phyloP scores from a whole-genome alignment of 768 basidiomycete species.

The Leccinum sublutescens region DNA sequence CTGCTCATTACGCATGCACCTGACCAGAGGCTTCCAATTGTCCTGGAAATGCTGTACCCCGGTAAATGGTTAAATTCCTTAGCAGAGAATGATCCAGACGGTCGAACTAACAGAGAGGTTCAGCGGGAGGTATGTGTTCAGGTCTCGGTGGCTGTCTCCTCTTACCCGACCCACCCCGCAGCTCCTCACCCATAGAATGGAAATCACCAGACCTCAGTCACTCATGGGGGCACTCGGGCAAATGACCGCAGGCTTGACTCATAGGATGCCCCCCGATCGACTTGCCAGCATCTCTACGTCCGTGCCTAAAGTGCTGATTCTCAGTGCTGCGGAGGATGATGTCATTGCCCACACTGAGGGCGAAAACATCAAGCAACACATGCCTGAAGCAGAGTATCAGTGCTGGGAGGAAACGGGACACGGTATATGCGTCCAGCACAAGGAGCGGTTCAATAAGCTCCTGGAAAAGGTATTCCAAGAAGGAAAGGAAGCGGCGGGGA shows the following conservation, averaged over 20 bases:
- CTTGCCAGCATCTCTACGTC: slow-evolving; percentile 47
- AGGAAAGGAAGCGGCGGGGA: slow-evolving; percentile 32
- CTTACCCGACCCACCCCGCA: slow-evolving; percentile 24
- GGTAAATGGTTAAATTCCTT: slow-evolving; percentile 55
- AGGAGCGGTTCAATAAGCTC: slow-evolving; percentile 50
- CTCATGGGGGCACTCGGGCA: slow-evolving; percentile 68
- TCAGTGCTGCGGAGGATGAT: slow-evolving; percentile 69
- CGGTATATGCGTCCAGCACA: slow-evolving; percentile 51
- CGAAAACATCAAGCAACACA: slow-evolving; percentile 47
- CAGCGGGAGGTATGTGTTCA: slow-evolving; percentile 47
- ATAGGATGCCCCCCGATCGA: slow-evolving; percentile 50
- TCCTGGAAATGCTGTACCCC: slow-evolving; percentile 61
- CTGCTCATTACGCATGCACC: slow-evolving; percentile 38
- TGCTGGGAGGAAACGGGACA: slow-evolving; percentile 66
- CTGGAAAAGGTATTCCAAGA: slow-evolving; percentile 58
- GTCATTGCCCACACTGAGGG: slow-evolving; percentile 56
- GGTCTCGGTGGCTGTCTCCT: neutral
- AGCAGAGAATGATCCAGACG: slow-evolving; percentile 50
- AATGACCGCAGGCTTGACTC: slow-evolving; percentile 65
- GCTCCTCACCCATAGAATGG: slow-evolving; percentile 45
- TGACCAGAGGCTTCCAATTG: slow-evolving; percentile 45
- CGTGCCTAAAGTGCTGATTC: slow-evolving; percentile 63
- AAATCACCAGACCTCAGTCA: slow-evolving; percentile 55
- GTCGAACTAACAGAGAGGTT: slow-evolving; percentile 63
- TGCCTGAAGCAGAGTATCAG: slow-evolving; percentile 58